Conservation (phyloP, 1,284 basidiomycete species). For the Trichosporon coremiiforme region DNA sequence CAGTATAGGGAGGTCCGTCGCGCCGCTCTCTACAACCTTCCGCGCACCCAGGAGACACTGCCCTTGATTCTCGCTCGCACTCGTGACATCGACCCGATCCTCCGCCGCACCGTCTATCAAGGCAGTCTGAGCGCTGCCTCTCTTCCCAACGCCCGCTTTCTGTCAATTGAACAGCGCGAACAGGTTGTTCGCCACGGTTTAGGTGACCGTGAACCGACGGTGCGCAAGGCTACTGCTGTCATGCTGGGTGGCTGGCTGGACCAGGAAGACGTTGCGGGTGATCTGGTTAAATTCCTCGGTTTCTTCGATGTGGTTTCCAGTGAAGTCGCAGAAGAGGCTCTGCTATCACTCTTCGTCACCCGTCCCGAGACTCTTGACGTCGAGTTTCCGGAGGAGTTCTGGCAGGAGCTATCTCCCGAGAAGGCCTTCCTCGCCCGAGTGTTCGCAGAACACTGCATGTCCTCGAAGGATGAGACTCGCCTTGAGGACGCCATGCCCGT, state of each 20-base stretch:
- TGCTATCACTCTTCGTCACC: slow-evolving; percentile 67
- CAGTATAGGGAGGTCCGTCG: slow-evolving; percentile 81
- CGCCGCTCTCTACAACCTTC: slow-evolving; percentile 78
- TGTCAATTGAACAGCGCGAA: slow-evolving; percentile 76
- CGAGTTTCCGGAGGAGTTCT: slow-evolving; percentile 72
- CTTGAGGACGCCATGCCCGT: slow-evolving; percentile 81
- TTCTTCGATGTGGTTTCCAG: slow-evolving; percentile 66
- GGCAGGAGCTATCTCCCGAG: slow-evolving; percentile 75
- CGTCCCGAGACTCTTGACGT: slow-evolving; percentile 68
- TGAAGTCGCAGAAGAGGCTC: slow-evolving; percentile 67
- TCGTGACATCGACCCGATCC: slow-evolving; percentile 79
- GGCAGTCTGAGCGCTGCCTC: slow-evolving; percentile 61
- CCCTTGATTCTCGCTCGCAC: slow-evolving; percentile 74
- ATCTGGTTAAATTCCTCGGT: slow-evolving; percentile 62
- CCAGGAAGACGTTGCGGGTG: slow-evolving; percentile 57
- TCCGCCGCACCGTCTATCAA: slow-evolving; percentile 79
- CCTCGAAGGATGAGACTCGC: slow-evolving; percentile 66
- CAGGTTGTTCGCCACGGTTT: slow-evolving; percentile 77
- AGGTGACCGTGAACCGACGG: slow-evolving; percentile 81
- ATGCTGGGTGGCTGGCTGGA: slow-evolving; percentile 79
- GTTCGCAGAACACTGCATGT: slow-evolving; percentile 77
- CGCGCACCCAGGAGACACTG: slow-evolving; percentile 66
- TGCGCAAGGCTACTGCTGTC: slow-evolving; percentile 75
- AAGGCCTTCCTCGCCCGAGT: slow-evolving; percentile 80
- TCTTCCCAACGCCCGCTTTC: slow-evolving; percentile 67